Percentiles rank a stretch among this genome's conserved stretches.
These are phyloP conservation scores for Sporothrix curviconia DNA, from an alignment of 2,329 filamentous ascomycete species.

Conservation along the genomic window DNA sequence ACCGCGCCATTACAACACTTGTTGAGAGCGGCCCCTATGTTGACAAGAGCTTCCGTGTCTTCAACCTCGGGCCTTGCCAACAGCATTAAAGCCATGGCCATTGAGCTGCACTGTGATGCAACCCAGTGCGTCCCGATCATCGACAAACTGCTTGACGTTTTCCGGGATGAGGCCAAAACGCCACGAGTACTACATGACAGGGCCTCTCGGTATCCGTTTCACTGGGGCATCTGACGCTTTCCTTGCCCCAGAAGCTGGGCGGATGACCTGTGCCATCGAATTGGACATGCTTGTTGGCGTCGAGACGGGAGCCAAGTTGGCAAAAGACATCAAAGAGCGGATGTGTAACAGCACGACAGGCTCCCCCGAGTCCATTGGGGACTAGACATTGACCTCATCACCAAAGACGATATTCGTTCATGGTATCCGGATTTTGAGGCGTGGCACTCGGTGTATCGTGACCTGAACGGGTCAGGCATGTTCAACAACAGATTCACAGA, in stretches of 20 bases:
- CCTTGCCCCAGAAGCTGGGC: conserved; percentile 21
- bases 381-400: conserved; percentile 21
- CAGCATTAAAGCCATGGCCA: conserved; percentile 20
- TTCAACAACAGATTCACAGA: conserved; percentile 25
- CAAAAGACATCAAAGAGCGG: conserved; percentile 19
- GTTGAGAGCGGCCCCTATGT: conserved; percentile 22
- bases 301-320: conserved; percentile 17
- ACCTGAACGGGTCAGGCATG: conserved; percentile 24
- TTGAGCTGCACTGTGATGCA: conserved; percentile 23
- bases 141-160: conserved; percentile 20
- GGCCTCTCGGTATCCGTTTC: conserved; percentile 23
- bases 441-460: conserved; percentile 21
- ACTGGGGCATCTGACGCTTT: conserved; percentile 20
- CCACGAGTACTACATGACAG: conserved; percentile 22
- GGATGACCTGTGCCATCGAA: conserved; percentile 24
- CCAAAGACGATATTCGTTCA: conserved; percentile 19
- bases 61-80: conserved; percentile 24
- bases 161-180: conserved; percentile 17
- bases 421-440: conserved; percentile 22
- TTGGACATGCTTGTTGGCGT: conserved; percentile 22
- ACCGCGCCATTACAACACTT: conserved; percentile 19
- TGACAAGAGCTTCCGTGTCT: conserved; percentile 23
- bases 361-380: conserved; percentile 24
- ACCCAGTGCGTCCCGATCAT: conserved; percentile 19
- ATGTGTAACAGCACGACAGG: conserved; percentile 16